Base-by-base conservation (phyloP, 345 rosid species). In the Raphanus raphanistrum region DNA sequence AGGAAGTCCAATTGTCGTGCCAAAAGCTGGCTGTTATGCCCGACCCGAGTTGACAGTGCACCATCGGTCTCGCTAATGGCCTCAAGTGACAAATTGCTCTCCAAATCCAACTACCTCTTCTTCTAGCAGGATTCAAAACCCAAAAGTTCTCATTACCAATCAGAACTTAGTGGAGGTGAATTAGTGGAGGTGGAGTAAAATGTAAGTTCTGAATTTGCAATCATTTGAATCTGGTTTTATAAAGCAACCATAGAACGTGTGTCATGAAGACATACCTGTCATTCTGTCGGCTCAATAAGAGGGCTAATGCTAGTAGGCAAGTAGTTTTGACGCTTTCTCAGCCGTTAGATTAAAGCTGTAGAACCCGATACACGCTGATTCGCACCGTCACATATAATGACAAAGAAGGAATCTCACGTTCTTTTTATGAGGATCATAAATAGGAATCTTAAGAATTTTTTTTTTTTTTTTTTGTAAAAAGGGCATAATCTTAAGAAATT, bases 151-250 rank as follows among this genome's bases (percentile, higher is more conserved):
- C n/a, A n/a, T n/a, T n/a, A n/a, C n/a, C n/a, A n/a, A n/a, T n/a
- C n/a, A n/a, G n/a, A n/a, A n/a, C n/a, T n/a, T n/a, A n/a, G n/a
- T n/a, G n/a, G n/a, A n/a, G 50, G 66, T 62, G n/a, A 68, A 9
- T 68, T 52, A 17, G 16, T 73, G 35, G 78, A 63, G 62, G 15
- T 79, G 55, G 75, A 68, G 79, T 79, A 79, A 68, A 63, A 69
- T 62, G 15, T 52, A 65, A 79, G 75, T 59, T 66, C 0, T 6
- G 15, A 64, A 15, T 15, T 48, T 67, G 74, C 66, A 73, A 79
- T 74, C 75, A 61, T 79, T 32, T 43, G 73, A 4, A 33, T 33
- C 3, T 33, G 7, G 3, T 61, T 67, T 67, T 68, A 8, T 43
- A 13, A 79, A 79, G 74, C 74, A 79, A 79, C 62, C 70, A 61